phyloP scores from a whole-genome alignment of 1,284 basidiomycete genomes.

The Apiotrichum akiyoshidainum region DNA sequence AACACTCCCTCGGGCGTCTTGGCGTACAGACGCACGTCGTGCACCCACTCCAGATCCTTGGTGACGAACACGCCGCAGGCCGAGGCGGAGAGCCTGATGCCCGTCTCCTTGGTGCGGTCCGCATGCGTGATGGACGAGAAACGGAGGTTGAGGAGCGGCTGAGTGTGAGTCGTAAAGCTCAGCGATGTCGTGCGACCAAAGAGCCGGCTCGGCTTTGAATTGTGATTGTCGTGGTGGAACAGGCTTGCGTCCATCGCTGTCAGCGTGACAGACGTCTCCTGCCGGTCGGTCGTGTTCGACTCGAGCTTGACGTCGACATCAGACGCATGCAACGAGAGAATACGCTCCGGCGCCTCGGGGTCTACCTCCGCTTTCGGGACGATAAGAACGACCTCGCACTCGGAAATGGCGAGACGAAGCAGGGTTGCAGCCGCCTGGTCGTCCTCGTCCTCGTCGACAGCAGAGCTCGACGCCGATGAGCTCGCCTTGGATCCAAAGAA shows the following conservation, averaged over 20 bases:
- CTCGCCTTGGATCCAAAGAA: slow-evolving; percentile 67
- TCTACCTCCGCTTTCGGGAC: slow-evolving; percentile 25
- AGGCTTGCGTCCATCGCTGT: slow-evolving; percentile 63
- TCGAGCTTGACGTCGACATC: slow-evolving; percentile 66
- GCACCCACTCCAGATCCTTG: slow-evolving; percentile 64
- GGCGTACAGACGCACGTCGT: slow-evolving; percentile 64
- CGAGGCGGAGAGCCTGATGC: slow-evolving; percentile 63
- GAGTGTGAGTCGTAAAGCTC: slow-evolving; percentile 31
- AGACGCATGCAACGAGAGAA: slow-evolving; percentile 53
- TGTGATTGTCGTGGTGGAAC: slow-evolving; percentile 18
- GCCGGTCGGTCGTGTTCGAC: slow-evolving; percentile 56
- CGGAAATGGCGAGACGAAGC: slow-evolving; percentile 34
- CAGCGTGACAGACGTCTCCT: slow-evolving; percentile 66
- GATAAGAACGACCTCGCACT: slow-evolving; percentile 32
- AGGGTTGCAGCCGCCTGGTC: slow-evolving; percentile 28
- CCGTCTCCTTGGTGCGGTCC: slow-evolving; percentile 73
- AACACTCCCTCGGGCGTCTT: slow-evolving; percentile 92
- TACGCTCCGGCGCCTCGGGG: slow-evolving; percentile 19
- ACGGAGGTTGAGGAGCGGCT: slow-evolving; percentile 59
- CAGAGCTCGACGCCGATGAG: slow-evolving; percentile 40
- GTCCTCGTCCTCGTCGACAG: slow-evolving; percentile 42
- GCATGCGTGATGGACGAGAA: slow-evolving; percentile 66
- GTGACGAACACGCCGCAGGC: slow-evolving; percentile 65
- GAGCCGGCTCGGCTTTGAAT: slow-evolving; percentile 18
- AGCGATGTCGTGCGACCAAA: slow-evolving; percentile 37